Base-by-base conservation (phyloP, 768 basidiomycete genomes). In the Multifurca ochricompacta region DNA sequence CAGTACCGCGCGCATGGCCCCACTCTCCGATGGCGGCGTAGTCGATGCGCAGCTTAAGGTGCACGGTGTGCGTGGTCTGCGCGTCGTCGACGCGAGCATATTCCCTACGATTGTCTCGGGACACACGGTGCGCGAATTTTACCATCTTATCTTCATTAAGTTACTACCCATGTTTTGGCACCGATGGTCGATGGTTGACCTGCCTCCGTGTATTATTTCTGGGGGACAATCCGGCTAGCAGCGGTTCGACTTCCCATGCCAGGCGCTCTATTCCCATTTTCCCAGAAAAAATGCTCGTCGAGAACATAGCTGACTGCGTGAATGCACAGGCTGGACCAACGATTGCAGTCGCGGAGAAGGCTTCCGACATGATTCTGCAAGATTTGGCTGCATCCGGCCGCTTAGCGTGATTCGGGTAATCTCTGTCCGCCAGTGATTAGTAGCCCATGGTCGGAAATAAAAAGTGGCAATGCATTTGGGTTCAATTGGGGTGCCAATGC, bases 51-150 rank as follows among this genome's bases (percentile, higher is more conserved):
- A 65, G 46, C 54, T 79, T 54, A 57, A 64, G 21, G 76, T 80
- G 32, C 67, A 76, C 36, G 78, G 77, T 4, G 60, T 69, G 4
- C 60, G 63, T 48, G 68, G 71, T 44, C 67, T 79, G 43, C 54
- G 78, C 16, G 68, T 80, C 13, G 76, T 67, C 16, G 78, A 79
- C 57, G 76, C 75, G 40, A 73, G 71, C 10, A 60, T 77, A 23
- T 72, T 72, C 52, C 75, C 78, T 39, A 70, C 64, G 32, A 64
- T 77, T 48, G 61, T 72, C 0, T 67, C 73, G 1, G 74, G 75
- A 19, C 77, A 78, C 51, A 74, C 76, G 62, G 75, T 75, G 43
- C 54, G 72, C 68, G 5, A 10, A 23, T 16, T 34, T 35, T 28
- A 28, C 41, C 7, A 10, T 25, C 4, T 40, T 1, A 2, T 58